phyloP scores from a whole-genome alignment of 2,329 filamentous ascomycete genomes.

The Curvularia sp. region DNA sequence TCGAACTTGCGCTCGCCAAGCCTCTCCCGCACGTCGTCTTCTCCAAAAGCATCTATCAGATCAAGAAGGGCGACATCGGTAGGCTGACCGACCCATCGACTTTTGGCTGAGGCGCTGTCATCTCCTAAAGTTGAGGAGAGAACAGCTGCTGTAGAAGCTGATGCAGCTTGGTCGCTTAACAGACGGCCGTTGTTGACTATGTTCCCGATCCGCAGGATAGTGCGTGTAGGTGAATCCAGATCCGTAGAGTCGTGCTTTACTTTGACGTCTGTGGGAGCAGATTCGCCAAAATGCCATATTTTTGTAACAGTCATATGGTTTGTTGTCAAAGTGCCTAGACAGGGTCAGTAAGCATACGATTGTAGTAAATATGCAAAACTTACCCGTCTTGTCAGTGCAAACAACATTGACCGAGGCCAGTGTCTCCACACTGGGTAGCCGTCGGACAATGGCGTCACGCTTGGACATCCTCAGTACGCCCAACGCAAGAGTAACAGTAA shows the following conservation, averaged over 20 bases:
- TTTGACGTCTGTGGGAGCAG: conserved; percentile 63
- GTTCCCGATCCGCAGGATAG: conserved; percentile 89
- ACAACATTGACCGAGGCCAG: conserved; percentile 99
- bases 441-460: conserved; percentile 91
- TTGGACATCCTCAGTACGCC: conserved; percentile 97
- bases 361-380: background rate
- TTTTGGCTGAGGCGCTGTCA: conserved; percentile 70
- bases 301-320: conserved; percentile 99
- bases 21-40: conserved; percentile 87
- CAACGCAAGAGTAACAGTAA: conserved; percentile 92
- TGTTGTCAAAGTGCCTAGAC: conserved; percentile 81
- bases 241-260: conserved; percentile 61
- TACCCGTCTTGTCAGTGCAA: conserved; percentile 95
- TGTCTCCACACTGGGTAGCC: conserved; percentile 96
- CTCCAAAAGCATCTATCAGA: conserved; percentile 85
- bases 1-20: conserved; percentile 84
- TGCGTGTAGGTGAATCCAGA: conserved; percentile 76
- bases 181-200: conserved; percentile 94
- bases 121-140: conserved; percentile 81
- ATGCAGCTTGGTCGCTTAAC: conserved; percentile 73
- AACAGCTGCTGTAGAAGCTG: conserved; percentile 76
- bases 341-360: conserved; percentile 5
- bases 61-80: conserved; percentile 98
- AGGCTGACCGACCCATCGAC: conserved; percentile 94
- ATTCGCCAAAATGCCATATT: conserved; percentile 88